Base-by-base conservation (phyloP, 768 basidiomycete species). In the Lenzites betulinus region DNA sequence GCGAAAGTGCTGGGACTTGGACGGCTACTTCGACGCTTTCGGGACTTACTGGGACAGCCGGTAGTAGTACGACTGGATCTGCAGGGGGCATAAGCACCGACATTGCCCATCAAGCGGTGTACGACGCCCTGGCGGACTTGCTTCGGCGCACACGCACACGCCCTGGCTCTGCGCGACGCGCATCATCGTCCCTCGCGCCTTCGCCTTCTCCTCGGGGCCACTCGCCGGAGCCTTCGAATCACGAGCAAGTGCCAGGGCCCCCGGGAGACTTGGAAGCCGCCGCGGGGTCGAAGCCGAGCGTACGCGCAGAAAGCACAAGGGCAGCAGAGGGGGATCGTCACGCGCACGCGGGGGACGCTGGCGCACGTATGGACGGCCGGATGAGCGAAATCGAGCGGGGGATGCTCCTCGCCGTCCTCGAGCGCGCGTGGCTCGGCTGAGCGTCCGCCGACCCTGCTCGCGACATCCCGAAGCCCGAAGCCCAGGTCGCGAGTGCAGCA, bases 321-420 rank as follows among this genome's bases (percentile, higher is more conserved):
- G 26, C 36, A 8, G 25, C 18, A 25, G 25, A 26, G 38, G 38
- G 47, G 41, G 46, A 65, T 41, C 46, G 23, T n/a, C 63, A 38
- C 26, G 46, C 48, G 59, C 30, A 33, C 11, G 30, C 30, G 30
- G 30, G 30, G 30, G 30, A 33, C 11, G 30, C 30, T 33, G 30
- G 30, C 30, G 55, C 41, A 39, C 13, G 44, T 51, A 49, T 42
- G 48, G 48, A 33, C 51, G 36, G 42, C 22, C 48, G 46, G 48
- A 64, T 68, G 61, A 61, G 64, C 44, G 64, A 66, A 49, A 66
- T 66, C 30, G 70, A 68, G 54, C 65, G 64, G 39, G 66, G 66
- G 39, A 67, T 71, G 69, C 41, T 71, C 58, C 64, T 71, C 47
- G 69, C 66, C 26, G 65, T 70, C 39, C 54, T 69, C 30, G 70